These are phyloP conservation scores for Sphaerulina musiva DNA, from an alignment of 2,329 filamentous ascomycete species.

Conservation along the genomic window DNA sequence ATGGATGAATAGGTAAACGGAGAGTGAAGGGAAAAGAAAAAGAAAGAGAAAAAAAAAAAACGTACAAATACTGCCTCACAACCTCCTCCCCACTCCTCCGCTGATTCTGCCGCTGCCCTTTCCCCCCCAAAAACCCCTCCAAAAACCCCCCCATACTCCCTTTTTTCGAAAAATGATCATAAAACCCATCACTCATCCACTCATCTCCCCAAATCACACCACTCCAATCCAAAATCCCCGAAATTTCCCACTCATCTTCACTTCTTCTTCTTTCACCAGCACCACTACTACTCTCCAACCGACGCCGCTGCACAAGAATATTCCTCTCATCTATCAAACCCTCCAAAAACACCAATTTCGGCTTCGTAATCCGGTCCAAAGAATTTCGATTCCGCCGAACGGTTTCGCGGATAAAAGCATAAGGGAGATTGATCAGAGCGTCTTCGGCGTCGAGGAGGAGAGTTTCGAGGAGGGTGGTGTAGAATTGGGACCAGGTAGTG, in stretches of 20 bases:
- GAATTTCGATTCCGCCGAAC: conserved; percentile 39
- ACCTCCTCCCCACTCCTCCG: conserved; percentile 30
- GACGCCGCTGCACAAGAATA: conserved; percentile 34
- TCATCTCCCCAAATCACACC: conserved; percentile 53
- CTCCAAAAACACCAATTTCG: conserved; percentile 48
- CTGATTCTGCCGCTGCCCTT: conserved; percentile 31
- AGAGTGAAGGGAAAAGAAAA: too few species aligned
- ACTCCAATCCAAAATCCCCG: conserved; percentile 49
- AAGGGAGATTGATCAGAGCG: conserved; percentile 52
- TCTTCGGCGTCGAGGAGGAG: conserved; percentile 54
- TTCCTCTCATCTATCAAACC: conserved; percentile 43
- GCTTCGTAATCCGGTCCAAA: conserved; percentile 47
- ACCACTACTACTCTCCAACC: too few species aligned
- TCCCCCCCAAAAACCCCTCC: conserved; percentile 32
- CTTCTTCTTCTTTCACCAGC: too few species aligned
- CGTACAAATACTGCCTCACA: conserved; percentile 40
- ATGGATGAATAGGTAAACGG: background rate
- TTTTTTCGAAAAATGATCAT: conserved; percentile 22
- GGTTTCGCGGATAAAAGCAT: conserved; percentile 48
- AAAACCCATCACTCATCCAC: conserved; percentile 48
- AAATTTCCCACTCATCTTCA: conserved; percentile 27
- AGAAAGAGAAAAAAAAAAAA: background rate
- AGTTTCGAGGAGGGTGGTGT: conserved; percentile 47
- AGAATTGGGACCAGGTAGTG: conserved; percentile 46
- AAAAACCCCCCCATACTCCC: conserved; percentile 31